These are phyloP conservation scores for Trichoderma virens DNA, from an alignment of 495 filamentous ascomycete species.

Conservation along the genomic window DNA sequence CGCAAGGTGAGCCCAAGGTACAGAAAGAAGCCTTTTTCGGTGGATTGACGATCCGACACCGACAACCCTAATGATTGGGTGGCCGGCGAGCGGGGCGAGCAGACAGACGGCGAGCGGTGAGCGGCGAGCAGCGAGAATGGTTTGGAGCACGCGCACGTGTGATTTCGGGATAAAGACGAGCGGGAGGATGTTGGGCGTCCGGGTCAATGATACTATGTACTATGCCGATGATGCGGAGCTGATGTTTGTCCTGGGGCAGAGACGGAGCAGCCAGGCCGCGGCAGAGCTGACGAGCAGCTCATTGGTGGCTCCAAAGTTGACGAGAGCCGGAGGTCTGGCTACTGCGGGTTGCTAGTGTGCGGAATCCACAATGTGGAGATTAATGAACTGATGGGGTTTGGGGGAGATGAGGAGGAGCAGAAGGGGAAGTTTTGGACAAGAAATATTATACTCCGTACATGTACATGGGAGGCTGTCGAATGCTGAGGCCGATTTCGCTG, in stretches of 20 bases:
- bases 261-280: background rate
- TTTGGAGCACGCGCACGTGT: conserved; percentile 1
- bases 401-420: background rate
- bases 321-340: background rate
- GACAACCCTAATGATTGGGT: background rate
- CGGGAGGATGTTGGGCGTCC: conserved; percentile 21
- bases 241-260: background rate
- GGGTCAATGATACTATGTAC: background rate
- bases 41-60: conserved; percentile 6
- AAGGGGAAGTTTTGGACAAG: background rate
- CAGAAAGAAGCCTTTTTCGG: background rate
- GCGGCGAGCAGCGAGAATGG: background rate
- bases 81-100: background rate
- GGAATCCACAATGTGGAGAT: background rate
- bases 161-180: conserved; percentile 40
- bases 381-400: background rate
- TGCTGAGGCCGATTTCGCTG: too few relatives aligned
- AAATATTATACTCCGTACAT: too few relatives aligned
- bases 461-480: too few relatives aligned
- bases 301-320: background rate
- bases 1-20: background rate
- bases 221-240: background rate
- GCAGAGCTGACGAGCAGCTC: background rate
- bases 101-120: background rate
- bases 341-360: background rate